Evolutionary conservation across 2,329 filamentous ascomycete species (phyloP), one percentile per base, ranked within the genome.

Genomic region (Pseudogymnoascus destructans): DNA sequence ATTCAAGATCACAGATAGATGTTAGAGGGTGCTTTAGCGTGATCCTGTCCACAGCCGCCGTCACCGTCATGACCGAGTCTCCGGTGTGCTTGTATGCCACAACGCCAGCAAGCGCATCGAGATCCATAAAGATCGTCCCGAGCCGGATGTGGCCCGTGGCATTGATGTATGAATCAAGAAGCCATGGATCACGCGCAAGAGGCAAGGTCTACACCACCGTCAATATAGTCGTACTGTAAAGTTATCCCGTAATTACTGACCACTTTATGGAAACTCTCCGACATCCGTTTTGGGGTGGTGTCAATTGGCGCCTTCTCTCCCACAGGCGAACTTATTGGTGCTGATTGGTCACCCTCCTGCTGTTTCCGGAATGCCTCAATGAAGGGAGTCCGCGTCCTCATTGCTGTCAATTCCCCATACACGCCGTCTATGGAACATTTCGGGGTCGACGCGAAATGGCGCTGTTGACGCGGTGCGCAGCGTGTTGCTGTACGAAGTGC

Each of bases 41-140:
- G 46, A 73, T 72, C 15, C 71, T 61, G 59, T 73, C 70, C 0
- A 73, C 70, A 1, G 71, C 71, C 0, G 71, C 71, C 1, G 71
- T 73, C 7, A 73, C 71, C 6, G 69, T 73, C 63, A 71, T 72
- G 4, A 70, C 59, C 78, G 73, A 1, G 76, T 85, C 82, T 15
- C 83, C 83, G 0, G 82, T 84, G 64, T 86, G 83, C 63, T 82
- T 84, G 67, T 86, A 81, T 21, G 83, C 82, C 60, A 87, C 79
- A n/a, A 87, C 77, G 17, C 85, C 85, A 5, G 83, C 82, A 5
- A 87, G 70, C 1, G 84, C 85, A 71, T 87, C 85, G 6, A 88
- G 75, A 62, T 88, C 85, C 83, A 87, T 87, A 60, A 88, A 79
- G 21, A 66, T 63, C 8, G 61, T 66, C 6, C 61, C 66, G 6